Evolutionary conservation across 2,329 filamentous ascomycete species (phyloP).

Genomic region (Scolecobasidium constrictum): DNA sequence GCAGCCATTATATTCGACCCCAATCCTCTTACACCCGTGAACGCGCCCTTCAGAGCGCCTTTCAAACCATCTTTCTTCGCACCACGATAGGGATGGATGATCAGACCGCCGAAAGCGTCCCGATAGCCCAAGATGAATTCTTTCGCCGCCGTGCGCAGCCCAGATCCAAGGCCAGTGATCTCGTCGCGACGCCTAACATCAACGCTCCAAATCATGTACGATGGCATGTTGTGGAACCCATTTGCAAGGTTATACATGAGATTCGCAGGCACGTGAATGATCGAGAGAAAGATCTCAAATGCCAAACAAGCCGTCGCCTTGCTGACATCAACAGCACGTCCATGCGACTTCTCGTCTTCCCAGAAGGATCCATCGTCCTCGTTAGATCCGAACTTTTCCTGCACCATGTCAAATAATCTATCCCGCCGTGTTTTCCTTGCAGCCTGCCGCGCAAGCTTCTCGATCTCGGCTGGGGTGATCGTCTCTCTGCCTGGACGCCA

Average conservation of each 20-base stretch:
- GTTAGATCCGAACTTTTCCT: neutral
- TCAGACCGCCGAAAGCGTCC: neutral
- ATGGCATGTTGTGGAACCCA: neutral
- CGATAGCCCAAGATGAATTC: constrained; percentile 1
- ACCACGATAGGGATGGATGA: neutral
- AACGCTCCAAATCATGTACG: neutral
- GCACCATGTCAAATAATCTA: neutral
- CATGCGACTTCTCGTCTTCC: neutral
- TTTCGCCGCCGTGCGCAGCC: neutral
- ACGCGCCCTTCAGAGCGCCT: neutral
- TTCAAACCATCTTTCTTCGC: neutral
- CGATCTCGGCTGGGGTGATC: neutral
- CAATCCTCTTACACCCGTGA: neutral
- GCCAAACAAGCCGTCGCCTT: neutral
- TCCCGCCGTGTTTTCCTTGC: neutral
- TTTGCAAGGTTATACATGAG: neutral
- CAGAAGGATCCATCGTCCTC: neutral
- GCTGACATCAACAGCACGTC: neutral
- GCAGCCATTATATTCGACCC: neutral
- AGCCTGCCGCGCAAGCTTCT: neutral
- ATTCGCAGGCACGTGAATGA: neutral
- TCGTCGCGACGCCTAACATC: neutral
- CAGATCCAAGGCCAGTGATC: constrained; percentile 1
- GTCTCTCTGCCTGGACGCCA: neutral
- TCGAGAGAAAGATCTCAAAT: neutral